phyloP scores from a whole-genome alignment of 2,329 filamentous ascomycete species.

The Ceratocystis harringtonii region DNA sequence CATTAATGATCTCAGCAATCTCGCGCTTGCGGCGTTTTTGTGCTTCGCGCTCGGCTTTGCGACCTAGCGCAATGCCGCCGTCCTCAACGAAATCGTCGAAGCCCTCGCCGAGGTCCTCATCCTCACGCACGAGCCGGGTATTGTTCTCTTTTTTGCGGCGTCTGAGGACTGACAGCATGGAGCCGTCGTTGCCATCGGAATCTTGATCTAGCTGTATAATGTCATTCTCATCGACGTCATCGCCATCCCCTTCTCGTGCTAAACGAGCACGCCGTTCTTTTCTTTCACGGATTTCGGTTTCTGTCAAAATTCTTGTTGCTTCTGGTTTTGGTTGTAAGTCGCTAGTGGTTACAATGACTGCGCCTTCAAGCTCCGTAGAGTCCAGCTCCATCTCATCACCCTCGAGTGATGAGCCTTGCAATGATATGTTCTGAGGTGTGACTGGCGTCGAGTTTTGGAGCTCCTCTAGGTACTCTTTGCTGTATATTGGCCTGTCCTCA shows the following conservation, averaged over 20 bases:
- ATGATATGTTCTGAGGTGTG: constrained; percentile 51
- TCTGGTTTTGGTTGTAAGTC: constrained; percentile 23
- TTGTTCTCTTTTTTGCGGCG: constrained; percentile 45
- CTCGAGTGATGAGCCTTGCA: constrained; percentile 26
- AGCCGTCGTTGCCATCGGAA: constrained; percentile 28
- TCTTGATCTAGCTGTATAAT: constrained; percentile 46
- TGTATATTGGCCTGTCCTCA: constrained; percentile 64
- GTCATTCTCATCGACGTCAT: constrained; percentile 22
- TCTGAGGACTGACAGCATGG: constrained; percentile 10
- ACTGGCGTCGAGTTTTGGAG: constrained; percentile 74
- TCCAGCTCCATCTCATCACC: constrained; percentile 42
- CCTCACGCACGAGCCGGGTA: constrained; percentile 63
- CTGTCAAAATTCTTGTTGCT: constrained; percentile 51
- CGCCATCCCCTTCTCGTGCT: constrained; percentile 49
- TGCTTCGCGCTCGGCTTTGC: constrained; percentile 61
- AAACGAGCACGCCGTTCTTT: constrained; percentile 76
- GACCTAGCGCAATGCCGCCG: constrained; percentile 61
- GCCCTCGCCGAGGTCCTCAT: constrained; percentile 84
- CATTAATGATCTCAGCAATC: constrained; percentile 70
- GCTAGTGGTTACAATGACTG: constrained; percentile 44
- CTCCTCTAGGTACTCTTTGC: constrained; percentile 71
- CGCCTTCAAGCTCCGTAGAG: constrained; percentile 46
- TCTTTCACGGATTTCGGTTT: constrained; percentile 76
- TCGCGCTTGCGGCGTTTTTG: constrained; percentile 51
- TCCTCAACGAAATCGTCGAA: constrained; percentile 88